Evolutionary conservation across 306 rosid genomes (phyloP).

Genomic region (Acmispon strigosus): DNA sequence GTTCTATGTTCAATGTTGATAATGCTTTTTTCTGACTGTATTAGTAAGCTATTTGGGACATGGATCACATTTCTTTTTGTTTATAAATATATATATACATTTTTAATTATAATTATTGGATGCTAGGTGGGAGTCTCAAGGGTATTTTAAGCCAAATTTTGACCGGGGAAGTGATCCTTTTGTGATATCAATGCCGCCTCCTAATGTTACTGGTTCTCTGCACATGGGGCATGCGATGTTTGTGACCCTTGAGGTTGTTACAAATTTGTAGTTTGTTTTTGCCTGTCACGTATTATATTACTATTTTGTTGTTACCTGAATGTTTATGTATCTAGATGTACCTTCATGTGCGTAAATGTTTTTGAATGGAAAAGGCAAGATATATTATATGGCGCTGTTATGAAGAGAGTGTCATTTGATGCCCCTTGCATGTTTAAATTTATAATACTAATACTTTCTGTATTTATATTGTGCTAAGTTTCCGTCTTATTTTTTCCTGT

Average conservation of each 20-base stretch:
- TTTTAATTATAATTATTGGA: constrained; percentile 23
- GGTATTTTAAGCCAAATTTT: constrained; percentile 69
- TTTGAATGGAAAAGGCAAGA: constrained; percentile 1
- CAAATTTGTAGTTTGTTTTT: neutral
- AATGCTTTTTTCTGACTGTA: neutral
- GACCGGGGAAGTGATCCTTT: constrained; percentile 73
- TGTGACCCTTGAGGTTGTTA: constrained; percentile 93
- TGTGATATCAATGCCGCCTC: constrained; percentile 95
- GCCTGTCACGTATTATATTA: neutral
- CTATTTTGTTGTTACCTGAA: neutral
- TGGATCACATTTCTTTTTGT: neutral
- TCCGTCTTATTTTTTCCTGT: neutral
- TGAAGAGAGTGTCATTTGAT: neutral
- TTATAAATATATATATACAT: neutral
- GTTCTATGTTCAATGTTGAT: neutral
- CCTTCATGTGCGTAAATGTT: neutral
- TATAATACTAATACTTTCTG: neutral
- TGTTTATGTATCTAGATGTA: neutral
- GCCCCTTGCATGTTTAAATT: neutral
- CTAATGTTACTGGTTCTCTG: constrained; percentile 94
- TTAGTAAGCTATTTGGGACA: neutral
- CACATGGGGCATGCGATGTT: constrained; percentile 99
- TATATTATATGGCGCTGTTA: neutral
- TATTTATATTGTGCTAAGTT: neutral
- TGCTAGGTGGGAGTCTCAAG: constrained; percentile 98